Conservation (phyloP, 176 grass and related monocot genomes). For the Puccinellia tenuiflora region DNA sequence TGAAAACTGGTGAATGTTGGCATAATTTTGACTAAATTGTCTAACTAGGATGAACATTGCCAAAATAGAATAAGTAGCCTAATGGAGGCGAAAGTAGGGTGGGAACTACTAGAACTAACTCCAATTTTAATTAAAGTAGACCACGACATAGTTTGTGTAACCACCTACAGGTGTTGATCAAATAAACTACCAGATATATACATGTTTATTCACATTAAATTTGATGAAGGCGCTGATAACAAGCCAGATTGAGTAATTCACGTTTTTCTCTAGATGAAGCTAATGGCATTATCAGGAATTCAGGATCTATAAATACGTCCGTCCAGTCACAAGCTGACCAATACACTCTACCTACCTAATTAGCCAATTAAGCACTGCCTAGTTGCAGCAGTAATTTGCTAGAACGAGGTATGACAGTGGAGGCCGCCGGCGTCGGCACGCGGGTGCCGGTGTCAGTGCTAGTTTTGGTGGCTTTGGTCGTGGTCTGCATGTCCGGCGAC, state of each 20-base stretch:
- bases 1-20: too few species aligned
- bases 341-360: neutral
- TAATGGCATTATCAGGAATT: neutral
- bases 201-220: neutral
- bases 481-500: neutral
- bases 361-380: neutral
- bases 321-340: neutral
- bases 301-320: constrained; percentile 26
- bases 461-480: neutral
- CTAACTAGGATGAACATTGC: too few species aligned
- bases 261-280: neutral
- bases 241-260: neutral
- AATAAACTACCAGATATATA: neutral
- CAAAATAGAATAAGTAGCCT: too few species aligned
- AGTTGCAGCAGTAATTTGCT: neutral
- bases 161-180: neutral
- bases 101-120: neutral
- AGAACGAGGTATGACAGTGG: neutral
- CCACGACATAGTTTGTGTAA: constrained; percentile 3
- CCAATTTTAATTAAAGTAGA: neutral
- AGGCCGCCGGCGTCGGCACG: neutral
- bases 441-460: neutral
- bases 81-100: neutral
- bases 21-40: too few species aligned
- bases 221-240: neutral